A percentile compares a stretch with the other conserved stretches of the same genome.
Conservation (phyloP, 768 basidiomycete genomes). For the Auricularia sp. region DNA sequence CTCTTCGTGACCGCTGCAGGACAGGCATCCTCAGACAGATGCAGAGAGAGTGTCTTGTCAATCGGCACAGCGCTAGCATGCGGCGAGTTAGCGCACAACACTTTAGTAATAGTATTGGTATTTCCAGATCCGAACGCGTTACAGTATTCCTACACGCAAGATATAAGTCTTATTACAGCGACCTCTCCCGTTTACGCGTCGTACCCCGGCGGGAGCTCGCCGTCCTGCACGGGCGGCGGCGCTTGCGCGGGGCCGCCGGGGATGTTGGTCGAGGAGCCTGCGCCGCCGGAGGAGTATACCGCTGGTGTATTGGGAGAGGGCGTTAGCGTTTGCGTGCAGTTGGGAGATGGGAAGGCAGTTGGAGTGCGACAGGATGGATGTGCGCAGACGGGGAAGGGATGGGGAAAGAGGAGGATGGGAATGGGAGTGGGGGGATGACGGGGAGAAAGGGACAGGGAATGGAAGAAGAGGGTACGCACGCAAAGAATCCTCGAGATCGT, state of each 20-base stretch:
- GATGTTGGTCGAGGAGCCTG: not conserved
- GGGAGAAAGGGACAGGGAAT: too few relatives aligned
- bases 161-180: too few relatives aligned
- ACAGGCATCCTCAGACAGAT: too few relatives aligned
- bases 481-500: conserved; percentile 48
- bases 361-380: not conserved
- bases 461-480: conserved; percentile 36
- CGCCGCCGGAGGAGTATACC: not conserved
- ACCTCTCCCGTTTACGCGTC: not conserved
- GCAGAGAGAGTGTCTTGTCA: too few relatives aligned
- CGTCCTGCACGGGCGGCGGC: not conserved
- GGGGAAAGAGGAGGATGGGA: not conserved
- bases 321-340: not conserved
- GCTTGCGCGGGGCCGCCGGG: not conserved
- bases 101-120: too few relatives aligned
- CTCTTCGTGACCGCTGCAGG: too few relatives aligned
- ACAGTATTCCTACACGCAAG: too few relatives aligned
- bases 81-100: too few relatives aligned
- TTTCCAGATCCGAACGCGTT: too few relatives aligned
- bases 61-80: too few relatives aligned
- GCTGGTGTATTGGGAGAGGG: not conserved
- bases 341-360: not conserved
- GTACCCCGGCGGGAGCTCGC: not conserved
- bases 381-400: not conserved
- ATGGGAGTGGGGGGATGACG: not conserved